Base-by-base conservation (phyloP, 257 asterid genomes). In the Rehmannia glutinosa region DNA sequence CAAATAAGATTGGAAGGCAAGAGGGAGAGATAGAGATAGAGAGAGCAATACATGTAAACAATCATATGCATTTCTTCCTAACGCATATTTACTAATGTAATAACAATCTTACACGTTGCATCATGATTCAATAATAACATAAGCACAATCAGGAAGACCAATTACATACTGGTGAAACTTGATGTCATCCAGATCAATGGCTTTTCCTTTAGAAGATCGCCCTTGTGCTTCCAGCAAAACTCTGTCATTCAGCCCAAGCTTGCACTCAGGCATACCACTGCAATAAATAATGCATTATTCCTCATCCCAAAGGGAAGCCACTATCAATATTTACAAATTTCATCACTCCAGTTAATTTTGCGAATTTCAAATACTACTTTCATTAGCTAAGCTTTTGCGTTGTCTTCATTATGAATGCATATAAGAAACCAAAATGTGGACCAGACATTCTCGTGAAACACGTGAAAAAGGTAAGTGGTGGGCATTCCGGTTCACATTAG, bases 231-330 rank as follows among this genome's bases (percentile, higher is more conserved):
- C 99, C 81, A 95, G 84, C 70, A 95, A 74, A 60, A 94, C 92
- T 86, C 95, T 84, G 69, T 95, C 98, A 60, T 95, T 95, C 63
- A 95, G 87, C 75, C 99, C 99, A 78, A 95, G 97, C 90, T 95
- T 95, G 79, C 99, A 95, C 84, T 91, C 99, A 30, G 99, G 99
- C 99, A 95, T 95, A 43, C 98, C 99, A 82, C 99, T 95, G 89
- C 75, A 77, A 77, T 43, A 61, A 19, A 75, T 58, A 49, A 46
- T 73, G 28, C 45, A 63, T 28, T 24, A 71, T 62, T 28, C 51
- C 19, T 73, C 43, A 70, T 25, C 21, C 27, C 39, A 20, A 24
- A 42, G 41, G 47, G 8, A 61, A 41, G 1, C 38, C 12, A 49
- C 56, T 20, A 62, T 11, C 17, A 35, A n/a, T 1, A 38, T 17